phyloP scores from a whole-genome alignment of 2,329 filamentous ascomycete genomes.

The Coniochaeta hoffmannii region DNA sequence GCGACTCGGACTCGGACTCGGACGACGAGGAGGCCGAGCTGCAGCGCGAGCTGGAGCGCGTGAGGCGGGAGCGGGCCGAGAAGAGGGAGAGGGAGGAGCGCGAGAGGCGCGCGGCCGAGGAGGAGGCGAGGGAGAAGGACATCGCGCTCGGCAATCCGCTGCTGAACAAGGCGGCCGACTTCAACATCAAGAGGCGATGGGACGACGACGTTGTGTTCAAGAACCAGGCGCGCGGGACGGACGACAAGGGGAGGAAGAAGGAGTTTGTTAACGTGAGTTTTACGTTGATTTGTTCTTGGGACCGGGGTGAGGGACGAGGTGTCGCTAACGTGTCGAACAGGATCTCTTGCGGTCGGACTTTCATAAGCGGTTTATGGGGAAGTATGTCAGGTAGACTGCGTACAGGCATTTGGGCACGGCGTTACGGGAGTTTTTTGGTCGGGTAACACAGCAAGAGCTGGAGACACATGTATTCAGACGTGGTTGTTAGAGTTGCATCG shows the following conservation, averaged over 20 bases:
- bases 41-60: slow-evolving; percentile 88
- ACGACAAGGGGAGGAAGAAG: slow-evolving; percentile 80
- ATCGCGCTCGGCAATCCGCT: slow-evolving; percentile 91
- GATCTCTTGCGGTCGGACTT: slow-evolving; percentile 92
- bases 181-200: slow-evolving; percentile 88
- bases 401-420: background rate
- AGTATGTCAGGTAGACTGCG: slow-evolving; percentile 44
- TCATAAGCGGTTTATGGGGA: slow-evolving; percentile 91
- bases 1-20: slow-evolving; percentile 62
- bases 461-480: background rate
- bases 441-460: background rate
- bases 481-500: no score
- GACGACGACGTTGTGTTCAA: slow-evolving; percentile 99
- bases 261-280: slow-evolving; percentile 87
- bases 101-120: slow-evolving; percentile 70
- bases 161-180: slow-evolving; percentile 70
- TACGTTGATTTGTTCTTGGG: background rate
- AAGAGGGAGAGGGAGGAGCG: slow-evolving; percentile 76
- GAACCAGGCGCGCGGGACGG: slow-evolving; percentile 92
- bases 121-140: slow-evolving; percentile 77
- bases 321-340: slow-evolving; percentile 31
- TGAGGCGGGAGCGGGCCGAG: slow-evolving; percentile 77
- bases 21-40: slow-evolving; percentile 84
- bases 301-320: background rate
- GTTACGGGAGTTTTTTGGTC: background rate